Evolutionary conservation across 1,139 yeast species (phyloP).

Genomic region (Zhuliangozyma parablackwelliae): DNA sequence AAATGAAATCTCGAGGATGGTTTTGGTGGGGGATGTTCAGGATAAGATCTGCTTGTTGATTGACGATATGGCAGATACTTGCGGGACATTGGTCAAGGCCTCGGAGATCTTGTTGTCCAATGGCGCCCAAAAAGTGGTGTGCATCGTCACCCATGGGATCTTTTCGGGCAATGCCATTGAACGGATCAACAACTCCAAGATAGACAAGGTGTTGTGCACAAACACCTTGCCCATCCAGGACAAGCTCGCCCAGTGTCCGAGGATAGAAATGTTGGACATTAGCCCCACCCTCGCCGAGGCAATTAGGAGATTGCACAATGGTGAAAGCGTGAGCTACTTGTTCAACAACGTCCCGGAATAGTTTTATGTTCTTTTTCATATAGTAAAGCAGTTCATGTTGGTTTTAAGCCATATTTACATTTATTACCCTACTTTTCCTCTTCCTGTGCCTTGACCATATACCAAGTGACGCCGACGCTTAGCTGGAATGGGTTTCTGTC

Average conservation of each 20-base stretch:
- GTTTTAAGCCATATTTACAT: not conserved
- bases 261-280: slow-evolving; percentile 77
- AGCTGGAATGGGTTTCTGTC: slow-evolving; percentile 46
- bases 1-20: slow-evolving; percentile 92
- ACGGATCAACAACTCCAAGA: slow-evolving; percentile 72
- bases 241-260: slow-evolving; percentile 64
- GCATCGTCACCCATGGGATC: slow-evolving; percentile 94
- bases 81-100: slow-evolving; percentile 95
- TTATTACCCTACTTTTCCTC: slow-evolving; percentile 3
- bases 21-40: slow-evolving; percentile 90
- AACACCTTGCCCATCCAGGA: slow-evolving; percentile 91
- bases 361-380: not conserved
- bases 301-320: slow-evolving; percentile 92
- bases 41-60: slow-evolving; percentile 85
- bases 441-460: slow-evolving; percentile 43
- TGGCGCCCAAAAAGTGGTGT: slow-evolving; percentile 81
- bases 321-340: slow-evolving; percentile 89
- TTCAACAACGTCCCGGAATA: slow-evolving; percentile 58
- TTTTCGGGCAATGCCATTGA: slow-evolving; percentile 84
- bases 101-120: slow-evolving; percentile 83
- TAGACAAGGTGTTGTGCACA: slow-evolving; percentile 84
- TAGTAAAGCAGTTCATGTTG: not conserved
- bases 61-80: slow-evolving; percentile 98
- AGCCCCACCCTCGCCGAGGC: slow-evolving; percentile 94
- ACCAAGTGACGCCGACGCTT: slow-evolving; percentile 49